Evolutionary conservation across 345 rosid genomes (phyloP), one percentile per base, ranked within the genome.

Genomic region (Limnanthes douglasii): DNA sequence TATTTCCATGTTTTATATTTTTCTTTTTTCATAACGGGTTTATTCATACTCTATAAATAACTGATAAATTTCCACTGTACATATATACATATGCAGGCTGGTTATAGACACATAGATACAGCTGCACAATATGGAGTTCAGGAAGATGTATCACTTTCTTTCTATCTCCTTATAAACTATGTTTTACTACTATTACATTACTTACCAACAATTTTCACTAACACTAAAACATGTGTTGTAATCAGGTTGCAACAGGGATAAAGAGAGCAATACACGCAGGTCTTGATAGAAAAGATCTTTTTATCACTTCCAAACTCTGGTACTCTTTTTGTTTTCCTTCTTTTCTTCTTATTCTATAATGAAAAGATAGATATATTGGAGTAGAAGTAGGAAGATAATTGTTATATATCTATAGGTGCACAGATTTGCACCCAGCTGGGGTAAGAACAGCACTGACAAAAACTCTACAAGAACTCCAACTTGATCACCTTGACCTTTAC

Each of bases 261-360:
- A 59, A 57, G 39, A 43, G 50, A 34, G 72, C 75, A 10, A 61
- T 64, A 36, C 66, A 74, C 19, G 65, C 70, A 16, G 68, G 70
- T 16, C 6, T 67, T 9, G 64, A 61, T 21, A 61, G 75, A 59
- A 64, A 56, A 41, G 70, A 67, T 49, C 57, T 74, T 20, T 75
- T 65, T 30, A 40, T 75, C 37, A 61, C 73, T 2, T 70, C 84
- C 4, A 75, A 67, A 49, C 56, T 70, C 12, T 70, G 73, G 78
- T 66, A 60, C 13, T 9, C 4, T 15, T 8, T 45, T 3, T 20
- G 14, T 31, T 14, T 31, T 8, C 8, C 35, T 11, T 8, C 14
- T 31, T 13, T n/a, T n/a, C n/a, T n/a, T n/a, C n/a, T n/a, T n/a
- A n/a, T n/a, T n/a, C n/a, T n/a, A n/a, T n/a, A n/a, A n/a, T n/a